Conservation (phyloP, 176 grass and related monocot species). For the Carex parvula region DNA sequence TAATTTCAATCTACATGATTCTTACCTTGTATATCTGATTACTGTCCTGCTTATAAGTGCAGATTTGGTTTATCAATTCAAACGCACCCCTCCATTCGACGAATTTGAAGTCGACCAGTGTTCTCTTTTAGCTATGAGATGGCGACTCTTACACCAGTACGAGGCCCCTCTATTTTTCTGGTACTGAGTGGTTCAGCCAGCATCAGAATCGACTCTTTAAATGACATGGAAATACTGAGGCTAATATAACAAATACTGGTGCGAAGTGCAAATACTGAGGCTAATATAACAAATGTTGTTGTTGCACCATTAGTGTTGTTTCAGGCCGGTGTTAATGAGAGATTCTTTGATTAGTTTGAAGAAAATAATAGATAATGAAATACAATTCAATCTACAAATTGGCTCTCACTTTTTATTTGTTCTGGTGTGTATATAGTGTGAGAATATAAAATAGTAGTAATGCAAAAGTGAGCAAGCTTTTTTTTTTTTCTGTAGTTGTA, state of each 20-base stretch:
- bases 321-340: slow-evolving; percentile 69
- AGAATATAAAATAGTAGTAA: background rate
- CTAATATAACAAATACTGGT: slow-evolving; percentile 13
- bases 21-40: too few species aligned
- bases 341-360: slow-evolving; percentile 47
- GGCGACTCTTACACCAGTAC: slow-evolving; percentile 39
- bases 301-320: slow-evolving; percentile 40
- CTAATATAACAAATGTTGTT: slow-evolving; percentile 38
- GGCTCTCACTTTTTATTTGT: background rate
- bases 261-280: slow-evolving; percentile 48
- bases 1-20: too few species aligned
- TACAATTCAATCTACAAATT: background rate
- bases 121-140: slow-evolving; percentile 34
- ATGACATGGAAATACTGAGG: slow-evolving; percentile 35
- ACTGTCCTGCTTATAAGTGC: too few species aligned
- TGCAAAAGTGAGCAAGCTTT: background rate
- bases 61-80: too few species aligned
- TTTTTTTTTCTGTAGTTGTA: background rate
- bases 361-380: background rate
- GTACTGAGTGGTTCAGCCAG: slow-evolving; percentile 46
- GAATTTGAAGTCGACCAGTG: slow-evolving; percentile 76
- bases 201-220: slow-evolving; percentile 30
- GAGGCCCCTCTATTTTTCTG: slow-evolving; percentile 66
- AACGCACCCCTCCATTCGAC: slow-evolving; percentile 51
- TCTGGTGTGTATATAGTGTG: background rate